Base-by-base conservation (phyloP, 1,284 basidiomycete genomes). In the Ustilago lituana region DNA sequence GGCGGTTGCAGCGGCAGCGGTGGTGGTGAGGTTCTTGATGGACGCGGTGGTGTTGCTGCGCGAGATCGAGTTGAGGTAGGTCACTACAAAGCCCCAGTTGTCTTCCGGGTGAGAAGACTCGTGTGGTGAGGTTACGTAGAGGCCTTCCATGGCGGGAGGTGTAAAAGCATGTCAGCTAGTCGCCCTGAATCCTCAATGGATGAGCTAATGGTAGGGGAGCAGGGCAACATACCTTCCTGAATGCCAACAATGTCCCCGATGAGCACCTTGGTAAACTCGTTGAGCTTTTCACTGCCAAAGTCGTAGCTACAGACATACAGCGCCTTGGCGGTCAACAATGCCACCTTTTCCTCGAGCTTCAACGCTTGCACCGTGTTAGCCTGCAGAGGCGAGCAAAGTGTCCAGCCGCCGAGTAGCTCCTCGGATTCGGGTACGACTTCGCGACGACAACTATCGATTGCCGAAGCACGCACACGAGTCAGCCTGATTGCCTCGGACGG, bases 401-500 rank as follows among this genome's bases (percentile, higher is more conserved):
- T 97, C 94, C 95, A 98, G 1, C 93, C 95, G 3, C 87, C 89
- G 4, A 94, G 78, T 33, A 92, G 83, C 5, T 87, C 84, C 79
- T 98, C 95, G 0, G 90, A 92, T 22, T 94, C 92, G 1, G 58
- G 47, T 0, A 65, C 37, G 9, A 60, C 53, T 32, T 71, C 62
- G 9, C 62, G 40, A 32, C 54, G 31, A 26, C 54, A 77, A 35
- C 48, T 64, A 45, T 80, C 67, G 58, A 79, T 64, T 15, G 76
- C 76, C 20, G 50, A 56, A 3, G 75, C 58, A 26, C 95, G 87
- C 46, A 97, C 90, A 77, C 90, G 90, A 1, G 91, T 92, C 44
- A 97, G 85, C 38, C 92, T 88, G 36, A 94, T 89, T 38, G 96
- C 86, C 74, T 94, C 92, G 39, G 91, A 87, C 1, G 93, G 93